Evolutionary conservation across 805 yeast species (phyloP).

Genomic region (Saccharomyces cerevisiae): DNA sequence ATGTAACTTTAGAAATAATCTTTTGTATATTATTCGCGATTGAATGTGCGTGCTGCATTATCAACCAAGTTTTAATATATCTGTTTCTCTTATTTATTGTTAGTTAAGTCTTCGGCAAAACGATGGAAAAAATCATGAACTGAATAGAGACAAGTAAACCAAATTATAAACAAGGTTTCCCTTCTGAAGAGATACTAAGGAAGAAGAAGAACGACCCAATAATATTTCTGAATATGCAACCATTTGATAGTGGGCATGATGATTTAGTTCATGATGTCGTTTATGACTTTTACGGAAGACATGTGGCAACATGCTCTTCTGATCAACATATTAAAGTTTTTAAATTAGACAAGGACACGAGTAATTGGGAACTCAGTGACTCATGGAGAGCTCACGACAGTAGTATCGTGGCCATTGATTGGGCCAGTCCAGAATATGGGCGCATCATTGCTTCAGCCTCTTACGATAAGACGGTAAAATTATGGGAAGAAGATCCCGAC

Average conservation of each 20-base stretch:
- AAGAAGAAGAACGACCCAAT: neutral
- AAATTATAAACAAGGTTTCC: neutral
- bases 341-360: slow-evolving; percentile 54
- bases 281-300: slow-evolving; percentile 87
- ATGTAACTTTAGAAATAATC: neutral
- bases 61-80: neutral
- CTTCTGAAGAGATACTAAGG: neutral
- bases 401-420: slow-evolving; percentile 67
- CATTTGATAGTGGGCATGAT: slow-evolving; percentile 85
- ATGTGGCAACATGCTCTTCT: slow-evolving; percentile 88
- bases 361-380: slow-evolving; percentile 76
- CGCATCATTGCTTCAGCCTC: slow-evolving; percentile 81
- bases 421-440: slow-evolving; percentile 95
- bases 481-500: slow-evolving; percentile 86
- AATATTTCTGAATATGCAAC: slow-evolving; percentile 37
- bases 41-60: neutral
- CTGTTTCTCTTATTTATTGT: neutral
- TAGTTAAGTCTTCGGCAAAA: neutral
- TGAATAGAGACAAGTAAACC: neutral
- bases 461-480: slow-evolving; percentile 77
- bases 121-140: neutral
- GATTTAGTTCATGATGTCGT: slow-evolving; percentile 85
- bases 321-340: slow-evolving; percentile 91
- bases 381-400: slow-evolving; percentile 96
- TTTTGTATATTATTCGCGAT: neutral